Evolutionary conservation across 73 alveolate genomes (phyloP), one percentile per base, ranked within the genome.

Genomic region (Paramecium primaurelia): DNA sequence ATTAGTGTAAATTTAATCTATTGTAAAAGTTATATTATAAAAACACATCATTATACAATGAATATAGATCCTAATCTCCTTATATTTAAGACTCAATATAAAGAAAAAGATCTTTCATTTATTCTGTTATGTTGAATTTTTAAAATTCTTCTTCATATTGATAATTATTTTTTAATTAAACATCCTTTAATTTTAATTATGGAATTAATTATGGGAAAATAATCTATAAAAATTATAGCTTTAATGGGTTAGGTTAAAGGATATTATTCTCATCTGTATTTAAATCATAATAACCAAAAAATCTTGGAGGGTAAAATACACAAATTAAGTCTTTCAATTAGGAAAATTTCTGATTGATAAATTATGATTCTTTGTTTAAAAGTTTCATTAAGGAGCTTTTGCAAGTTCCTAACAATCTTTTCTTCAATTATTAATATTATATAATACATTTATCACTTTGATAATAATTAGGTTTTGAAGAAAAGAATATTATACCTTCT

Each of bases 201-300:
- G 91, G 91, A 11, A 80, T 80, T 7, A 80, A 80, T 80, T 80
- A 26, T 16, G 91, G 91, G 58, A 80, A 80, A 2, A 80, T 80
- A 2, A 80, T 80, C 34, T 40, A 49, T 80, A 80, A 42, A 80
- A 45, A 42, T 49, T 80, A 49, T 11, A 80, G 20, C 30, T 80
- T 80, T 10, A 80, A 14, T 32, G 91, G 91, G 49, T 80, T 40
- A 3, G 77, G 73, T 44, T 42, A 22, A 45, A 25, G 34, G 14
- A 42, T 44, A 45, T 34, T 36, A 5, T 32, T 37, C n/a, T 73
- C 84, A 9, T 64, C 84, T 5, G 20, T 3, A 64, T 64, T 64
- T 1, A 32, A 64, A 4, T 64, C 84, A 10, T 22, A 64, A 64
- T 64, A 64, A 64, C 84, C 84, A 64, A 64, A 73, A 38, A 73